Evolutionary conservation across 2,329 filamentous ascomycete genomes (phyloP), one percentile per base, ranked within the genome.

Genomic region (Gnomoniopsis sp.): DNA sequence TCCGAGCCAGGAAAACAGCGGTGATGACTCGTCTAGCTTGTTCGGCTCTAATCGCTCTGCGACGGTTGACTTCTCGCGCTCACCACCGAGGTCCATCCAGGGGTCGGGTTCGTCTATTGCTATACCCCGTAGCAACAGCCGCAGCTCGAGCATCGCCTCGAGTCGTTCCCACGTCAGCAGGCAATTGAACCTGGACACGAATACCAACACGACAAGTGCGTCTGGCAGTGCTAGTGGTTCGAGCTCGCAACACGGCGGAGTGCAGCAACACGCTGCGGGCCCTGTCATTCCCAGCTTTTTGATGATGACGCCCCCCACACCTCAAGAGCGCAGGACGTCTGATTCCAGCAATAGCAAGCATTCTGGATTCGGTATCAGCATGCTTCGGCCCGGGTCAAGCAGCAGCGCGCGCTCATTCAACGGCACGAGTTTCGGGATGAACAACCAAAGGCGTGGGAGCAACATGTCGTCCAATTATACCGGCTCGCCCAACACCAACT

Each of bases 31-130:
- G 47, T 79, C 80, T 2, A 84, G 81, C 60, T 58, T 82, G 19
- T 82, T 80, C 65, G 80, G 78, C 34, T 33, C 17, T 19, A n/a
- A 6, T 6, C 14, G 38, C 38, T 74, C 74, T 17, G 82, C 80
- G 26, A 78, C 79, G 2, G 74, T 85, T 1, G 83, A 86, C 69
- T 85, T 80, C 65, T 85, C 83, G 17, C 79, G 82, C 49, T 85
- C 83, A 11, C 83, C 83, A 15, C 83, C 83, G 2, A 75, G 77
- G 47, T 84, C 81, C 2, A 71, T 83, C 49, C 75, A 76, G 34
- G 77, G 78, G 59, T 77, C 79, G 15, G 77, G 79, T 55, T 78
- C 78, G 36, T 80, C 77, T 53, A 77, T 79, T 52, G 75, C 76
- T 1, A 70, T 70, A 1, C 75, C 75, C 19, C 74, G 75, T 12